phyloP scores from a whole-genome alignment of 2,329 filamentous ascomycete genomes.

The Chaetomium sp. region DNA sequence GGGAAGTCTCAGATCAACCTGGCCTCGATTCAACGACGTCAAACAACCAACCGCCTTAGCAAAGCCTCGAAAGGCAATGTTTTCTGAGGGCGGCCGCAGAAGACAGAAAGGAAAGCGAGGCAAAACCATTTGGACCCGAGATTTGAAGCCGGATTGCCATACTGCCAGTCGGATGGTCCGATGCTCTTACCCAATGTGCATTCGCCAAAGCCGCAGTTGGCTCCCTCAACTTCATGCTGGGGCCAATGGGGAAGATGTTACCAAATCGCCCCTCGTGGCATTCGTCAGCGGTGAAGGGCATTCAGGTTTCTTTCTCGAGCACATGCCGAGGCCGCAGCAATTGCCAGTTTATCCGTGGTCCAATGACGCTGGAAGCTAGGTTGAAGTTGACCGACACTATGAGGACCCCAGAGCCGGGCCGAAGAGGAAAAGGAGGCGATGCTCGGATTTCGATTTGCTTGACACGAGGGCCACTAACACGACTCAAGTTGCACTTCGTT shows the following conservation, averaged over 20 bases:
- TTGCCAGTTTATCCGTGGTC: background rate
- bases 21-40: too few species aligned
- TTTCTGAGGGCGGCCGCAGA: too few species aligned
- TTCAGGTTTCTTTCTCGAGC: background rate
- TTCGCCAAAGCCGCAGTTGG: background rate
- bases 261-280: background rate
- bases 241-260: slow-evolving; percentile 1
- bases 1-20: too few species aligned
- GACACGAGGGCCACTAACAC: background rate
- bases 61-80: too few species aligned
- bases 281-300: slow-evolving; percentile 1
- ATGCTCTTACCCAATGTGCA: slow-evolving; percentile 5
- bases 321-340: background rate
- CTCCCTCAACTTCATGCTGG: background rate
- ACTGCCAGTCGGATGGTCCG: slow-evolving; percentile 2
- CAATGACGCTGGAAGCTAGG: too few species aligned
- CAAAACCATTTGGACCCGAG: too few species aligned
- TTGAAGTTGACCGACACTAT: background rate
- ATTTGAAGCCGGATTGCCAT: background rate
- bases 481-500: background rate
- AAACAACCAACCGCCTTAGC: too few species aligned
- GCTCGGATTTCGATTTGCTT: background rate
- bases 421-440: too few species aligned
- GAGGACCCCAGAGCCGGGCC: too few species aligned
- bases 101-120: too few species aligned